These are phyloP conservation scores for Protomyces gravidus DNA, from an alignment of 1,139 yeast genomes.

Conservation along the genomic window DNA sequence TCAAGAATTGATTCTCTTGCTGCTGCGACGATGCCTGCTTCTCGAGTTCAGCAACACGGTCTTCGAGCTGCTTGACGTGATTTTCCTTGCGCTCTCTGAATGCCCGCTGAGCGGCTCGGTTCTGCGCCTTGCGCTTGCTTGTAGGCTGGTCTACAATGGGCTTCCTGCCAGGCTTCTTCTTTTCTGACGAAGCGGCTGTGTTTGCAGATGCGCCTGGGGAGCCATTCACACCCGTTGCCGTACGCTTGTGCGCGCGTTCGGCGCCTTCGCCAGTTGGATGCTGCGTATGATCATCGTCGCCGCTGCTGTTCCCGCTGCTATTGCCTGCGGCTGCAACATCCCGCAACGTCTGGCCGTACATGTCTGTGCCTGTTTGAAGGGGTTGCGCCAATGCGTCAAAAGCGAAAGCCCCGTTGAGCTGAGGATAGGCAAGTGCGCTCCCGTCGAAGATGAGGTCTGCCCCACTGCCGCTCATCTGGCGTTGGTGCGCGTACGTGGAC, in stretches of 20 bases:
- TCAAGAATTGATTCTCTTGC: slow-evolving; percentile 9
- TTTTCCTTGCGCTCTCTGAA: slow-evolving; percentile 76
- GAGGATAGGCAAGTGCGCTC: too few relatives aligned
- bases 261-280: neutral
- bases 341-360: too few relatives aligned
- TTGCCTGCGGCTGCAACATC: too few relatives aligned
- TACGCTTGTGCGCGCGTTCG: neutral
- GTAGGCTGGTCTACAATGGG: slow-evolving; percentile 56
- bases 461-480: too few relatives aligned
- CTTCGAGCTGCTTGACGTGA: slow-evolving; percentile 53
- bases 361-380: too few relatives aligned
- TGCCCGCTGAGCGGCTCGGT: slow-evolving; percentile 92
- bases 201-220: slow-evolving; percentile 28
- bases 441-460: too few relatives aligned
- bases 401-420: too few relatives aligned
- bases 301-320: neutral
- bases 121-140: slow-evolving; percentile 76
- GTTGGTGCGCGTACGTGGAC: too few relatives aligned
- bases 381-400: too few relatives aligned
- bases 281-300: neutral
- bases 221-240: neutral
- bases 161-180: slow-evolving; percentile 60
- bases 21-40: slow-evolving; percentile 3
- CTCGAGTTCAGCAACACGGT: slow-evolving; percentile 52
- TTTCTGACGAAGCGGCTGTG: slow-evolving; percentile 2